phyloP scores from a whole-genome alignment of 805 yeast species.

The Cyberlindnera xylosilytica region DNA sequence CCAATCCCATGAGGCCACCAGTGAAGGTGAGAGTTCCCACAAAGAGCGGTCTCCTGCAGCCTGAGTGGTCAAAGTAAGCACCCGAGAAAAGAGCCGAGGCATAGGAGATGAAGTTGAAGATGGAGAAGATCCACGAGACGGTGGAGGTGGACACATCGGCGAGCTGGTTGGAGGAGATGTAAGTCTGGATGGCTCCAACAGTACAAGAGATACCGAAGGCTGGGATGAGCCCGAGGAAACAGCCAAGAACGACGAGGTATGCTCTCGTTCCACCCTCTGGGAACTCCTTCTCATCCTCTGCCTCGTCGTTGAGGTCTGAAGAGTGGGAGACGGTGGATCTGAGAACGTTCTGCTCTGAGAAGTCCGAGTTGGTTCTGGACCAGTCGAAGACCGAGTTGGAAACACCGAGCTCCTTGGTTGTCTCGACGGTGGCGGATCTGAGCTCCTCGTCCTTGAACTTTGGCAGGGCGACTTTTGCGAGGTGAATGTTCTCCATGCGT shows the following conservation, averaged over 20 bases:
- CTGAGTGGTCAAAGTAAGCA: slow-evolving; percentile 60
- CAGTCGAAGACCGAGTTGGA: slow-evolving; percentile 10
- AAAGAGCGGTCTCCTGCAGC: slow-evolving; percentile 44
- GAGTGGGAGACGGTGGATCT: neutral
- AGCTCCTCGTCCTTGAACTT: neutral
- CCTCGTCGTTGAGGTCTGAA: neutral
- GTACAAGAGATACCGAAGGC: slow-evolving; percentile 60
- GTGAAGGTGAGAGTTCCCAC: slow-evolving; percentile 44
- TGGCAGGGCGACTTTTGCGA: neutral
- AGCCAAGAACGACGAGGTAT: slow-evolving; percentile 55
- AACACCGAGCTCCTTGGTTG: slow-evolving; percentile 9
- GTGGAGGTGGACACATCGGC: slow-evolving; percentile 44
- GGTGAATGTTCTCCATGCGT: neutral
- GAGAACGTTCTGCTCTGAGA: slow-evolving; percentile 7
- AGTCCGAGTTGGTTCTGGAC: slow-evolving; percentile 13
- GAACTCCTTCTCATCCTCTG: slow-evolving; percentile 26
- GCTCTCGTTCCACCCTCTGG: slow-evolving; percentile 61
- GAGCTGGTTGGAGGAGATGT: slow-evolving; percentile 53
- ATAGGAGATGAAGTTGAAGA: slow-evolving; percentile 51
- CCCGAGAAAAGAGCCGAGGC: slow-evolving; percentile 55
- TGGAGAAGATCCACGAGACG: slow-evolving; percentile 66
- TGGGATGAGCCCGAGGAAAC: slow-evolving; percentile 56
- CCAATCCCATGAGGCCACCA: slow-evolving; percentile 55
- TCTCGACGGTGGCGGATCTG: slow-evolving; percentile 3
- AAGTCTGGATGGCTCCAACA: slow-evolving; percentile 65